Conservation (phyloP, 2,329 filamentous ascomycete species). For the Penicillium palitans region DNA sequence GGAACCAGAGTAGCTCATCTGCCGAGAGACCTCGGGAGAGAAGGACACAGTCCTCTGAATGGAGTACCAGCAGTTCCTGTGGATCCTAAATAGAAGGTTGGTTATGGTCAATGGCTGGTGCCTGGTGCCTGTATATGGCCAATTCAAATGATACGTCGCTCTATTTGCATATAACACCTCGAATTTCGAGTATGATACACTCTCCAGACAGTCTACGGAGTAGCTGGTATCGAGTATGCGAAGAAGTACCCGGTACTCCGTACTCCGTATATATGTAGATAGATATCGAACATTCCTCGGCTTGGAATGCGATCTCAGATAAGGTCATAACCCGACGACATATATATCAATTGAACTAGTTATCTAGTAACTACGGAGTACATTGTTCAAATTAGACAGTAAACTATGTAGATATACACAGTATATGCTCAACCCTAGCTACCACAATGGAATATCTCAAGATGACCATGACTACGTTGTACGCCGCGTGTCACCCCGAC, state of each 20-base stretch:
- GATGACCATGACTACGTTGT: background rate
- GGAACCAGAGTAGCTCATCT: background rate
- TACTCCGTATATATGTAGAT: background rate
- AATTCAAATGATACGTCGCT: background rate
- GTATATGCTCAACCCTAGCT: background rate
- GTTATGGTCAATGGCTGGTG: background rate
- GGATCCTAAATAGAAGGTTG: background rate
- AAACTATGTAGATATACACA: background rate
- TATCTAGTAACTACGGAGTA: background rate
- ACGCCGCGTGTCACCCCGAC: background rate
- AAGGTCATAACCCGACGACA: background rate
- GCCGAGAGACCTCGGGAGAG: background rate
- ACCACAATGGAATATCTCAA: background rate
- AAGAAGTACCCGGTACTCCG: background rate
- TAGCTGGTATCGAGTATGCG: background rate
- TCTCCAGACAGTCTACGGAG: background rate
- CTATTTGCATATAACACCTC: background rate
- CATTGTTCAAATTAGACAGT: background rate
- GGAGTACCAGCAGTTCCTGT: background rate
- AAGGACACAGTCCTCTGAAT: background rate
- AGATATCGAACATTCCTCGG: conserved; percentile 6
- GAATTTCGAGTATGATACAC: background rate
- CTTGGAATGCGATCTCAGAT: conserved; percentile 2
- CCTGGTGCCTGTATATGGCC: background rate
- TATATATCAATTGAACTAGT: too few species aligned